Evolutionary conservation across 202 grass and related monocot species (phyloP), one percentile per base, ranked within the genome.

Genomic region (Brachypodium distachyon): DNA sequence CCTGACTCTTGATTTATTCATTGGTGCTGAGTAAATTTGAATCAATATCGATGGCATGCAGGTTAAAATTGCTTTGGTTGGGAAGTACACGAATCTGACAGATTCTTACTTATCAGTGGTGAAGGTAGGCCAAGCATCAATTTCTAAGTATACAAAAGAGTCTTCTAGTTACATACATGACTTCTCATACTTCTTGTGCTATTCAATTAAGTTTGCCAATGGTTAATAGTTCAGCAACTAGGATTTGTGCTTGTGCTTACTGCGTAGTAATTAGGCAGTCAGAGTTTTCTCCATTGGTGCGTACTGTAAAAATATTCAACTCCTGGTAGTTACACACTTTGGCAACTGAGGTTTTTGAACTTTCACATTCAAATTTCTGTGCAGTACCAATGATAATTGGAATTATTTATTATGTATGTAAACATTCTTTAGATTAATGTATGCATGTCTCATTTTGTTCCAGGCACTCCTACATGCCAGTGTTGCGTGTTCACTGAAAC

Each of bases 41-140:
- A 57, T 17, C 1, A 29, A 56, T 67, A 53, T 76, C 31, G 42
- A 70, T 59, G 21, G 57, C 61, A 63, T 87, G 78, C 89, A 98
- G 96, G 91, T 98, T 86, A 98, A 92, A 87, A 90, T 98, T 87
- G 96, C 96, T 81, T 80, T 98, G 85, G 96, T 98, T 79, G 96
- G 96, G 74, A 98, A 98, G 80, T 98, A 98, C 82, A 98, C 89
- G 61, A 77, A 88, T 65, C 67, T 98, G 85, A 88, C 91, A 62
- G 96, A 98, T 83, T 95, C 96, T 36, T 98, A 98, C 74, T 81
- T 98, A 53, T 98, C 96, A 26, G 96, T 98, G 67, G 88, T 95
- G 38, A 98, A 98, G 91, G 96, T 92, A 21, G 21, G 76, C 70
- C 44, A 39, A 7, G 13, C 54, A n/a, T 31, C 25, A 63, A 17